Base-by-base conservation (phyloP, 768 basidiomycete species). In the Calocybe gangraenosa region DNA sequence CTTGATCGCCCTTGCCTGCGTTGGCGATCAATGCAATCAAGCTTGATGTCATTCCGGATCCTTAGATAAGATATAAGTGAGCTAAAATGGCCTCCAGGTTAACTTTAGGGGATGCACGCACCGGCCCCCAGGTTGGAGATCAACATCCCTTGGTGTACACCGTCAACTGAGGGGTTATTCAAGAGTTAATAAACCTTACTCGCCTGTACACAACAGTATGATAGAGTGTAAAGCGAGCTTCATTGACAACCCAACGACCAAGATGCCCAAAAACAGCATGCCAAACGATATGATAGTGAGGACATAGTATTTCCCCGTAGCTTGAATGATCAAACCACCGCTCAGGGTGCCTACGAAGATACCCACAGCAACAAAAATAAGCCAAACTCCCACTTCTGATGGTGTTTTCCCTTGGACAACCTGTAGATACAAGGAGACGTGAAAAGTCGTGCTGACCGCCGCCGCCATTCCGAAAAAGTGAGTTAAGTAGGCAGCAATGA, bases 1-100 rank as follows among this genome's bases (percentile, higher is more conserved):
- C 82, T 55, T 83, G 81, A 53, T 83, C 78, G 25, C 64, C 70
- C 17, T 70, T 69, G 0, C 81, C 79, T 1, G 80, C 80, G 57
- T 82, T 82, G 2, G 81, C 76, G 30, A 83, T 81, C 34, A 83
- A 61, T 1, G 80, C 74, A 17, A 83, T 71, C 22, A 84, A 62
- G 23, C 74, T 78, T 0, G 76, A 81, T 0, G 80, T 82, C 9
- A 79, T 62, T 0, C 74, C 75, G 28, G 65, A 60, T 9, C 78
- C 80, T 79, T 40, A 2, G n/a, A 30, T 10, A 15, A n/a, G 33
- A 15, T 9, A 25, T 51, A 14, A 25, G 10, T 10, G 36, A 9
- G 11, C 25, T 14, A n/a, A n/a, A 20, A 28, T 8, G 20, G n/a
- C n/a, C n/a, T n/a, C n/a, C n/a, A n/a, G n/a, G n/a, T n/a, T n/a